These are phyloP conservation scores for Globisporangium lucens DNA, from an alignment of 352 stramenopile species.

Conservation along the genomic window DNA sequence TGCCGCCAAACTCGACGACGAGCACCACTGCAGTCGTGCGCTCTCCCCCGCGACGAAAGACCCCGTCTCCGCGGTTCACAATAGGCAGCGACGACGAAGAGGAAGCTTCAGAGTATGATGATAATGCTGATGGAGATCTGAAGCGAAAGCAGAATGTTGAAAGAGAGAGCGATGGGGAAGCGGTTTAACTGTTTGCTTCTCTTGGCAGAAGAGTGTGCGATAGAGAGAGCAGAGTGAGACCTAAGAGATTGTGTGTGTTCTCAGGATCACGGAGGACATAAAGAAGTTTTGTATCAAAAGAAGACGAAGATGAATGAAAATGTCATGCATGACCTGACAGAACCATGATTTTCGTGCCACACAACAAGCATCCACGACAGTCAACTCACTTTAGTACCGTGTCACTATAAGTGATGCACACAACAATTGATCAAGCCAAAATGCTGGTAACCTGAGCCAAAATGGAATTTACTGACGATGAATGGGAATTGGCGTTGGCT, in stretches of 20 bases:
- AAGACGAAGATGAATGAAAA: background rate
- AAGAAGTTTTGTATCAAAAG: background rate
- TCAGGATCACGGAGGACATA: background rate
- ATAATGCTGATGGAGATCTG: background rate
- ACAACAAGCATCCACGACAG: background rate
- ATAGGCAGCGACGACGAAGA: slow-evolving; percentile 49
- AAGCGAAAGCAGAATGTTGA: background rate
- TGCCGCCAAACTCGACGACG: slow-evolving; percentile 19
- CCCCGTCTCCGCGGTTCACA: slow-evolving; percentile 36
- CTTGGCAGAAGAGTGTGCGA: background rate
- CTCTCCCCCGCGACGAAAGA: slow-evolving; percentile 30
- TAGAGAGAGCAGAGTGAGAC: background rate
- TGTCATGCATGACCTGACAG: background rate
- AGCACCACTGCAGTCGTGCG: slow-evolving; percentile 18
- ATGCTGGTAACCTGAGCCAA: background rate
- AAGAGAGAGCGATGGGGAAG: background rate
- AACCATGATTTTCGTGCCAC: background rate
- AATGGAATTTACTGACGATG: background rate
- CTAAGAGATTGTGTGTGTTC: background rate
- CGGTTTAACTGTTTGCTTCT: background rate
- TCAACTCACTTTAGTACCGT: background rate
- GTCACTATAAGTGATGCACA: background rate
- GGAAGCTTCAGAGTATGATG: background rate
- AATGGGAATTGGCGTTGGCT: background rate
- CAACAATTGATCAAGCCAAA: no score